Conservation (phyloP, 78 protist genomes). For the Dictyostelium intermedium region DNA sequence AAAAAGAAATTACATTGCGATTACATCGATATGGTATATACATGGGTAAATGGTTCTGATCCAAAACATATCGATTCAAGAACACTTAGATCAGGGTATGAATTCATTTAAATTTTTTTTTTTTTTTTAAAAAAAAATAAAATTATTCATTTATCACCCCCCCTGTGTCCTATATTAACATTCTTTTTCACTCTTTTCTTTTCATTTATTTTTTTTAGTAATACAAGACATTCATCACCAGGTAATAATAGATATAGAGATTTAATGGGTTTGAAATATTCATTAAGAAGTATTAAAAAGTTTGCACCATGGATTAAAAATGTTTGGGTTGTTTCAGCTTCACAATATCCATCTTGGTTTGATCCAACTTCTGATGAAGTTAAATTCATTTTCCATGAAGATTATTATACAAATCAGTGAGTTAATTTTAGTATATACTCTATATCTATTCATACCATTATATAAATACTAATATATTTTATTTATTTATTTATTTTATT, state of each 20-base stretch:
- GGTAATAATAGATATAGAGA: conserved; percentile 64
- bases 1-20: conserved; percentile 2
- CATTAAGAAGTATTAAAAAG: conserved; percentile 41
- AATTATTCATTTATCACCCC: no score
- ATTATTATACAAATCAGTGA: conserved; percentile 17
- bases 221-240: conserved; percentile 16
- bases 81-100: conserved; percentile 24
- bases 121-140: no score
- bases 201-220: not conserved
- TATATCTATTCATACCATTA: no score
- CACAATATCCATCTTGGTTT: conserved; percentile 64
- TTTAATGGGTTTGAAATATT: conserved; percentile 66
- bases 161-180: not conserved
- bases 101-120: not conserved
- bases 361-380: conserved; percentile 19
- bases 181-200: not conserved
- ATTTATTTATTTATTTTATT: not conserved
- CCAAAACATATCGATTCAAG: conserved; percentile 13
- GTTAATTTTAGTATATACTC: not conserved
- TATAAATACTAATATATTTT: no score
- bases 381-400: conserved; percentile 49
- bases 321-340: conserved; percentile 41
- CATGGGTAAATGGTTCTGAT: conserved; percentile 45
- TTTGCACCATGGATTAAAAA: conserved; percentile 65
- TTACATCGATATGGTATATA: conserved; percentile 30